Conservation (phyloP, 176 grass and related monocot genomes). For the Bonia amplexicaulis region DNA sequence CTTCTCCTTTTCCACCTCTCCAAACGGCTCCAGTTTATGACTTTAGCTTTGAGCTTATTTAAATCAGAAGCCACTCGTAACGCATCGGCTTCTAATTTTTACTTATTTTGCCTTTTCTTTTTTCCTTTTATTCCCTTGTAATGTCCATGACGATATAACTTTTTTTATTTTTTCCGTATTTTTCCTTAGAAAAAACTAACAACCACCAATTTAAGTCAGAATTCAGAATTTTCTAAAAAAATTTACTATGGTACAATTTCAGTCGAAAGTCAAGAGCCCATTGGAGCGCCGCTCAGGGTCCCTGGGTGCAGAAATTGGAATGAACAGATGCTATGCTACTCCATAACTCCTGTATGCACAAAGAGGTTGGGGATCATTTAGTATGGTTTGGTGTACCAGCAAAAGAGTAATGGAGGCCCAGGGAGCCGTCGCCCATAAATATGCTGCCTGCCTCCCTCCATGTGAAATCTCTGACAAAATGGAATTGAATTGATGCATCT, state of each 20-base stretch:
- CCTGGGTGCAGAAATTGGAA: neutral
- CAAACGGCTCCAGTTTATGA: too few relatives aligned
- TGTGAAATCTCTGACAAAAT: slow-evolving; percentile 53
- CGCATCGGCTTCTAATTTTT: too few relatives aligned
- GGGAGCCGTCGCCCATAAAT: slow-evolving; percentile 29
- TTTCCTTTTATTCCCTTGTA: too few relatives aligned
- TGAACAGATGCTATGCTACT: neutral
- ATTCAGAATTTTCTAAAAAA: too few relatives aligned
- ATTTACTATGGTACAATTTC: too few relatives aligned
- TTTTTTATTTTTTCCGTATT: too few relatives aligned
- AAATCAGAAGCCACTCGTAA: too few relatives aligned
- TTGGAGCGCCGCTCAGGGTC: neutral
- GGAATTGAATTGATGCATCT: slow-evolving; percentile 34
- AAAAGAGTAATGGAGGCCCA: slow-evolving; percentile 21
- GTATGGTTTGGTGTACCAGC: slow-evolving; percentile 39
- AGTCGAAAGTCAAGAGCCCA: too few relatives aligned
- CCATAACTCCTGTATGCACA: neutral
- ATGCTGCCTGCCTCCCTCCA: slow-evolving; percentile 28
- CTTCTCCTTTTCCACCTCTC: neutral
- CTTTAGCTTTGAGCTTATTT: too few relatives aligned
- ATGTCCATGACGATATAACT: too few relatives aligned
- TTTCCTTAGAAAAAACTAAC: too few relatives aligned
- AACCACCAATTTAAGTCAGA: fast-evolving
- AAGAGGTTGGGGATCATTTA: slow-evolving; percentile 19
- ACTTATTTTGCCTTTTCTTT: too few relatives aligned